These are phyloP conservation scores for Phytopythium oedochilum DNA, from an alignment of 352 stramenopile species.

Conservation along the genomic window DNA sequence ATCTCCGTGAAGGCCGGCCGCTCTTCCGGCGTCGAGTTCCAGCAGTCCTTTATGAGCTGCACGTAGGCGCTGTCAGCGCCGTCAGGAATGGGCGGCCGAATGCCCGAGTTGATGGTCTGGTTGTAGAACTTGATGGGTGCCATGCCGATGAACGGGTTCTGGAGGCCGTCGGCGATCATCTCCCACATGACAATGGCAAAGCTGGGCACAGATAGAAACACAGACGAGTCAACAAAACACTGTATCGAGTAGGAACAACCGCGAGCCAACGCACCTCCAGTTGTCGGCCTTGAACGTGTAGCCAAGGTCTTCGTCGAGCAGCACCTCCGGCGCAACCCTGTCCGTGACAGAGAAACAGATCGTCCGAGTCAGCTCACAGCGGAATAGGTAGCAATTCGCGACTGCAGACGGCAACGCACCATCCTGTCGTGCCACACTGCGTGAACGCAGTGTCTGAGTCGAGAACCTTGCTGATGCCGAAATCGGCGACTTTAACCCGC, in stretches of 20 bases:
- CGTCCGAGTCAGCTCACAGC: neutral
- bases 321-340: constrained; percentile 85
- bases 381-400: neutral
- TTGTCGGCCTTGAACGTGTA: constrained; percentile 90
- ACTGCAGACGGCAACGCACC: constrained; percentile 25
- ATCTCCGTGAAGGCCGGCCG: constrained; percentile 78
- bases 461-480: constrained; percentile 88
- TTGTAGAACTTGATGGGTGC: constrained; percentile 90
- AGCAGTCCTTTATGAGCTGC: constrained; percentile 77
- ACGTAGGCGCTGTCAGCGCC: constrained; percentile 66
- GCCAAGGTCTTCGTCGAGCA: constrained; percentile 84
- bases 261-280: constrained; percentile 78
- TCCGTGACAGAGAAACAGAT: neutral
- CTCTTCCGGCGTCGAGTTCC: constrained; percentile 70
- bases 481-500: constrained; percentile 87
- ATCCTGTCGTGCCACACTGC: constrained; percentile 84
- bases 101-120: constrained; percentile 75
- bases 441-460: constrained; percentile 84
- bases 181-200: constrained; percentile 91
- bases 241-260: too few relatives aligned
- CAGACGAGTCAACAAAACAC: neutral
- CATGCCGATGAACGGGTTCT: constrained; percentile 89
- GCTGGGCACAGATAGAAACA: constrained; percentile 16
- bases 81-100: constrained; percentile 68
- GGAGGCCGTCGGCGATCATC: constrained; percentile 75